phyloP scores from a whole-genome alignment of 306 rosid genomes.

The Acacia melanoxylon region DNA sequence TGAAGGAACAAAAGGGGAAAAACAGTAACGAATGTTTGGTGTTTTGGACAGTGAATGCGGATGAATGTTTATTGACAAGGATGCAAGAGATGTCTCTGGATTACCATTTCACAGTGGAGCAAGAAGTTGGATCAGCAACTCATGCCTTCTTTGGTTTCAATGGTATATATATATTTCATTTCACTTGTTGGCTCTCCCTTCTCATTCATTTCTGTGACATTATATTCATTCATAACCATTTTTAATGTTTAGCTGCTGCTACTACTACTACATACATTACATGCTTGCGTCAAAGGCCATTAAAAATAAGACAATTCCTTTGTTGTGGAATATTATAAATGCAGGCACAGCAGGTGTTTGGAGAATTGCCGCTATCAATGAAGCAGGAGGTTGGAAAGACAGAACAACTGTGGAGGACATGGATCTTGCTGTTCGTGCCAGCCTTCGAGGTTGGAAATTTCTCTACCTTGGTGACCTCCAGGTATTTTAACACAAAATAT shows the following conservation, averaged over 20 bases:
- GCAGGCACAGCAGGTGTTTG: conserved; percentile 97
- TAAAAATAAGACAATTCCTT: neutral
- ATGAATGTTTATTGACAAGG: conserved; percentile 90
- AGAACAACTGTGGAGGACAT: conserved; percentile 97
- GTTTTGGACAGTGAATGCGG: conserved; percentile 70
- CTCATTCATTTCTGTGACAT: neutral
- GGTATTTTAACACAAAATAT: conserved; percentile 35
- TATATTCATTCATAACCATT: neutral
- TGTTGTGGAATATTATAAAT: neutral
- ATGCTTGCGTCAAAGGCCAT: neutral
- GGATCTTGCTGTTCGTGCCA: conserved; percentile 98
- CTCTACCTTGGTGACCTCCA: conserved; percentile 96
- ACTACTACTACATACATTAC: neutral
- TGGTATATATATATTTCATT: conserved; percentile 39
- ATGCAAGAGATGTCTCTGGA: conserved; percentile 99
- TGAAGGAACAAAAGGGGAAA: neutral
- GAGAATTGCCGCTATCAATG: conserved; percentile 97
- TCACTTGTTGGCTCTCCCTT: neutral
- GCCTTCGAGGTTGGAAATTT: conserved; percentile 98
- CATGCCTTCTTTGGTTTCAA: conserved; percentile 99
- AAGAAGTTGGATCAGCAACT: conserved; percentile 99
- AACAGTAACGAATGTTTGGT: neutral
- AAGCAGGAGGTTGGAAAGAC: conserved; percentile 99
- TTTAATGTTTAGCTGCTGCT: neutral
- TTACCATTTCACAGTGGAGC: conserved; percentile 97